Conservation (phyloP, 352 stramenopile species). For the Phytophthora sojae region DNA sequence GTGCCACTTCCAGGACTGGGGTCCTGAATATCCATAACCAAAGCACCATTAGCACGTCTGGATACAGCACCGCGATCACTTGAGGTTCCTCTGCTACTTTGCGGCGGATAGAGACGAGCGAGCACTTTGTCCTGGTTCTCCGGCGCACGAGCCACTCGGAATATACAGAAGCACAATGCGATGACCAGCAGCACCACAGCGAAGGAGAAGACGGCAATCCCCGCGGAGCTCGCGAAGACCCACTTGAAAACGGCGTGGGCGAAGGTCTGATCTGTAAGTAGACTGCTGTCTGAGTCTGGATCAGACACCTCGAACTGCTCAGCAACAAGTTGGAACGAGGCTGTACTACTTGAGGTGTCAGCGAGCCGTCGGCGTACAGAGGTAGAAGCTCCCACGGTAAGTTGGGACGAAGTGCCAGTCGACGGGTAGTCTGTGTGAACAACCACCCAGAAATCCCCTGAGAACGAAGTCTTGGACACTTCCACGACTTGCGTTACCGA, state of each 20-base stretch:
- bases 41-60: slow-evolving; percentile 15
- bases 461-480: slow-evolving; percentile 59
- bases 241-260: slow-evolving; percentile 50
- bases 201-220: slow-evolving; percentile 60
- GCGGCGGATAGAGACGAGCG: slow-evolving; percentile 21
- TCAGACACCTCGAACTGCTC: slow-evolving; percentile 48
- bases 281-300: neutral
- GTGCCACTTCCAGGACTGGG: neutral
- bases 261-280: slow-evolving; percentile 69
- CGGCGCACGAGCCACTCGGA: slow-evolving; percentile 59
- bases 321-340: slow-evolving; percentile 50
- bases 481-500: slow-evolving; percentile 45
- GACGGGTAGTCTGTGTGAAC: slow-evolving; percentile 71
- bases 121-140: slow-evolving; percentile 74
- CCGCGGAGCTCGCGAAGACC: slow-evolving; percentile 55
- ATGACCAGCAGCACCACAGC: slow-evolving; percentile 45
- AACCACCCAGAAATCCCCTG: slow-evolving; percentile 78
- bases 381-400: slow-evolving; percentile 22
- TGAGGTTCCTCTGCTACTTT: neutral
- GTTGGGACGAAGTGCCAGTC: slow-evolving; percentile 11
- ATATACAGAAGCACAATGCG: slow-evolving; percentile 57
- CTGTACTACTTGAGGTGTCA: neutral
- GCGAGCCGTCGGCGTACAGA: slow-evolving; percentile 11
- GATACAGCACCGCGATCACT: neutral
- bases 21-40: slow-evolving; percentile 35